Base-by-base conservation (phyloP, 2,329 filamentous ascomycete species). In the Penicillium rolfsii region DNA sequence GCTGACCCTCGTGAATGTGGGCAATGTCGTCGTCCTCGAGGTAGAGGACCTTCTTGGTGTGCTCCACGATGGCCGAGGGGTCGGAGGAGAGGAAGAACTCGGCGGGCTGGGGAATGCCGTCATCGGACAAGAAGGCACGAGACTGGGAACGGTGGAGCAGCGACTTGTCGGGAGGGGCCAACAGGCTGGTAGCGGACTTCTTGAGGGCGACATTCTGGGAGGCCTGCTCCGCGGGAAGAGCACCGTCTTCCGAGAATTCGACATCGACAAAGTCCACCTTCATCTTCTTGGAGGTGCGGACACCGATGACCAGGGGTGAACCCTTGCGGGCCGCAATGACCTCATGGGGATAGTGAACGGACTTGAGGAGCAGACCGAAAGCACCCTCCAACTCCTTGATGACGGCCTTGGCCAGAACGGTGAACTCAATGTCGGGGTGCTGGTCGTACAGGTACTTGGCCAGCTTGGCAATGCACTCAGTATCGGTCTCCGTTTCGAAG, bases 181-280 rank as follows among this genome's bases (percentile, higher is more conserved):
- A 87, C 63, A 93, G 85, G 71, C 84, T 85, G 66, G 85, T 82
- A 61, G 90, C 87, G 55, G 86, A 85, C 84, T 97, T 98, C 89
- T 97, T 98, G 73, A 98, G 84, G 61, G 95, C 95, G 64, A 93
- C 92, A 76, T 97, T 98, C 83, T 99, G 95, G 62, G 94, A 94
- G 64, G 95, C 95, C 68, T 89, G 88, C 86, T 99, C 95, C 57
- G 95, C 95, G 40, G 95, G 89, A 64, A 99, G 89, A 68, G 90
- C 86, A 73, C 89, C 88, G 72, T 97, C 92, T 73, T 97, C 93
- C 55, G 90, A 90, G 79, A 94, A 98, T 82, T 99, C 95, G 64
- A 99, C 95, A 77, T 99, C 95, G 77, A 99, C 95, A 74, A 99
- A 99, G 83, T 99, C 95, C 65, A 99, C 95, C 89, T 98, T 99